Evolutionary conservation across 2,329 filamentous ascomycete species (phyloP).

Genomic region (Colletotrichum sublineola): DNA sequence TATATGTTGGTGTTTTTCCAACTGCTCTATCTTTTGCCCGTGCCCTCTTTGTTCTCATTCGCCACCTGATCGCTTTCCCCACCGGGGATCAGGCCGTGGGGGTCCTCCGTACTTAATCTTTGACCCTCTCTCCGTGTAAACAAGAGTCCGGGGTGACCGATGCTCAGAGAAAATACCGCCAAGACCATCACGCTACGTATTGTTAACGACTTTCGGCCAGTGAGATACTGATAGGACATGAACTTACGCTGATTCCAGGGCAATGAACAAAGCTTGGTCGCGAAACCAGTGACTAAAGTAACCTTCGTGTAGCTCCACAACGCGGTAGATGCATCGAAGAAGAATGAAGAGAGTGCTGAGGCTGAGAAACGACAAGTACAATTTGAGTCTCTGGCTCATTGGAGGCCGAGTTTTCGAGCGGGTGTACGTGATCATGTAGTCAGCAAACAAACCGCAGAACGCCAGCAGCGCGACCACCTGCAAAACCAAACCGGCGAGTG

Average conservation of each 20-base stretch:
- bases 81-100: background rate
- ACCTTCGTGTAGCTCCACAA: slow-evolving; percentile 69
- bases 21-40: background rate
- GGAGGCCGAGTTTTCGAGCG: slow-evolving; percentile 48
- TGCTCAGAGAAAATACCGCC: slow-evolving; percentile 20
- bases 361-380: slow-evolving; percentile 63
- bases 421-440: slow-evolving; percentile 54
- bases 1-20: background rate
- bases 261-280: slow-evolving; percentile 59
- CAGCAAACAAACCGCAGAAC: slow-evolving; percentile 58
- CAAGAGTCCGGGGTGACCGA: slow-evolving; percentile 34
- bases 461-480: slow-evolving; percentile 63
- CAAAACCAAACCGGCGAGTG: slow-evolving; percentile 65
- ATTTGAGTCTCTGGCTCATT: slow-evolving; percentile 53
- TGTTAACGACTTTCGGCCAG: background rate
- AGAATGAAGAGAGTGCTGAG: slow-evolving; percentile 68
- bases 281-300: slow-evolving; percentile 64
- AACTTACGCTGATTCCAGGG: slow-evolving; percentile 54
- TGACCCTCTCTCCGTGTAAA: background rate
- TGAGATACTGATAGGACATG: no score
- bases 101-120: no score
- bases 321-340: slow-evolving; percentile 69
- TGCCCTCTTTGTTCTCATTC: no score
- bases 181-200: slow-evolving; percentile 23
- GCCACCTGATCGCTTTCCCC: background rate